Conservation (phyloP, 164 flowering plant genomes). For the Macadamia integrifolia region DNA sequence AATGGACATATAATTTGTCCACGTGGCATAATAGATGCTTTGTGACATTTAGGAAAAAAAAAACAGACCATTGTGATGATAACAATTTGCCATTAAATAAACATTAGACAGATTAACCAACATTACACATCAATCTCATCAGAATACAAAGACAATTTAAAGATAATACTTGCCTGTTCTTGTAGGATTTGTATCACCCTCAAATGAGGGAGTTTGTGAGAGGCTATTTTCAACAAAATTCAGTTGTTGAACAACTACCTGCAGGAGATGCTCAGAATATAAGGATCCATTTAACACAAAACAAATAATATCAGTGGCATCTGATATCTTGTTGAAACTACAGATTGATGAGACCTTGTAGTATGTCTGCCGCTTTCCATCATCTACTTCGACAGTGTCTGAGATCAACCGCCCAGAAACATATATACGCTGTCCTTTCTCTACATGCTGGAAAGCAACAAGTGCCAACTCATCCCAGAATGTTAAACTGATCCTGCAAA, state of each 20-base stretch:
- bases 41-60: not conserved
- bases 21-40: not conserved
- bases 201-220: conserved; percentile 33
- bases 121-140: not conserved
- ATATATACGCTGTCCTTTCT: conserved; percentile 77
- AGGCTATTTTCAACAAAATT: conserved; percentile 63
- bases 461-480: conserved; percentile 93
- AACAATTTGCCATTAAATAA: not conserved
- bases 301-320: not conserved
- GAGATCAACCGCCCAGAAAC: conserved; percentile 74
- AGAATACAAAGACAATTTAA: too few species aligned
- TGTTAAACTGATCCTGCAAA: conserved; percentile 72
- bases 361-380: conserved; percentile 68
- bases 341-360: conserved; percentile 54
- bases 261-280: conserved; percentile 12
- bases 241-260: conserved; percentile 82
- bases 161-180: conserved; percentile 29
- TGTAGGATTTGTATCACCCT: conserved; percentile 31
- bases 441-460: conserved; percentile 67
- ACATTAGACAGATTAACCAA: not conserved
- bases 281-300: not conserved
- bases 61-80: too few species aligned
- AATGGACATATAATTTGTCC: too few species aligned
- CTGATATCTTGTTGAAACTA: not conserved
- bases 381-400: conserved; percentile 61